Evolutionary conservation across 176 grass and related monocot species (phyloP).

Genomic region (Triticum monococcum): DNA sequence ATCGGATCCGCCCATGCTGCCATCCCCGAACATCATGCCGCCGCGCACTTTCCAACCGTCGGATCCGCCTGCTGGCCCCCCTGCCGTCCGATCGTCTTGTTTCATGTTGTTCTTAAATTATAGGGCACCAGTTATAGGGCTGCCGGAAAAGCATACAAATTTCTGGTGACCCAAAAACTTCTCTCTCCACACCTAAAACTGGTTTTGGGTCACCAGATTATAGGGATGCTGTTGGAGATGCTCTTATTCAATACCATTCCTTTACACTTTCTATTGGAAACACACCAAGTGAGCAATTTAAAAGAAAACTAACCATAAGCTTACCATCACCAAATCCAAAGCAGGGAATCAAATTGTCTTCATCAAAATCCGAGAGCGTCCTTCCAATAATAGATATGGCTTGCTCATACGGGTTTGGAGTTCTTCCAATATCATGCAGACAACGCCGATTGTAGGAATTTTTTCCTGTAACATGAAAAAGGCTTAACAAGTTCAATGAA

Average conservation of each 20-base stretch:
- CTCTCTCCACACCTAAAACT: too few relatives aligned
- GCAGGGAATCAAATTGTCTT: constrained; percentile 92
- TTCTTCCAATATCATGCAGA: constrained; percentile 65
- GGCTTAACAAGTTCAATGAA: constrained; percentile 19
- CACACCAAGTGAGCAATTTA: constrained; percentile 1
- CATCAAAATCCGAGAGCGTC: constrained; percentile 87
- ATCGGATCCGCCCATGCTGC: too few relatives aligned
- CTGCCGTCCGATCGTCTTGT: too few relatives aligned
- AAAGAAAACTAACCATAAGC: not conserved
- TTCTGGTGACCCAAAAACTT: too few relatives aligned
- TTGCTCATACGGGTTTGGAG: constrained; percentile 87
- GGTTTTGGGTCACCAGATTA: too few relatives aligned
- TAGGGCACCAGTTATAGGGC: too few relatives aligned
- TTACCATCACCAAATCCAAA: constrained; percentile 94
- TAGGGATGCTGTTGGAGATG: too few relatives aligned
- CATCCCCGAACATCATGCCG: too few relatives aligned
- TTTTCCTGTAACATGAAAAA: constrained; percentile 53
- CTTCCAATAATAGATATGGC: constrained; percentile 92
- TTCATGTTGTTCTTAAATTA: too few relatives aligned
- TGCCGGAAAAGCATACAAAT: too few relatives aligned
- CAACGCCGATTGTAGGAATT: constrained; percentile 70
- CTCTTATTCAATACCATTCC: not conserved
- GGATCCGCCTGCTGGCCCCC: too few relatives aligned
- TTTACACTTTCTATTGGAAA: constrained; percentile 19
- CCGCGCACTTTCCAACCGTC: too few relatives aligned